Evolutionary conservation across 148 eudicot species (phyloP).

Genomic region (Amaranthus palmeri): DNA sequence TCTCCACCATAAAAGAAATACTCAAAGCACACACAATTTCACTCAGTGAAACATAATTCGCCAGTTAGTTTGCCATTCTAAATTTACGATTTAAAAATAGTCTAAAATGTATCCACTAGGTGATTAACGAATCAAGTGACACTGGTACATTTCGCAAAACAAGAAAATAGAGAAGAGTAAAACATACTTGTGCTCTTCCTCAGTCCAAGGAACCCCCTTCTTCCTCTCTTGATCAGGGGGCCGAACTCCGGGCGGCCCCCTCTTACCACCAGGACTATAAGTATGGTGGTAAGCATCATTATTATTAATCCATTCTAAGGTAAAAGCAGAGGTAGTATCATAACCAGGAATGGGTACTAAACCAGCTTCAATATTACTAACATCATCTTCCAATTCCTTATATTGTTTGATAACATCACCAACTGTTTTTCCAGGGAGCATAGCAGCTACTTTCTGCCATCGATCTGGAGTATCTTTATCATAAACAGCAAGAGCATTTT

Average conservation of each 20-base stretch:
- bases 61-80: background rate
- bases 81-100: too few species aligned
- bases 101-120: too few species aligned
- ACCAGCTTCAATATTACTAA: constrained; percentile 86
- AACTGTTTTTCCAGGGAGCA: constrained; percentile 85
- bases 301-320: constrained; percentile 71
- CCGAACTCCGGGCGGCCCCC: constrained; percentile 39
- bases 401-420: constrained; percentile 81
- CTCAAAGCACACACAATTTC: background rate
- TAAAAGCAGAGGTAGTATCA: constrained; percentile 42
- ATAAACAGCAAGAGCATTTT: constrained; percentile 70
- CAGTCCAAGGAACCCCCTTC: constrained; percentile 99
- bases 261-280: constrained; percentile 43
- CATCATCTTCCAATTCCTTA: constrained; percentile 73
- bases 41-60: too few species aligned
- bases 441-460: constrained; percentile 76
- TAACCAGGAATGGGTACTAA: constrained; percentile 62
- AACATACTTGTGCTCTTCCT: constrained; percentile 93
- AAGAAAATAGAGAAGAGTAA: background rate
- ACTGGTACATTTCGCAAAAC: constrained; percentile 11
- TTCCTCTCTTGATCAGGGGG: constrained; percentile 85
- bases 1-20: background rate
- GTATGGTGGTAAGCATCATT: constrained; percentile 48
- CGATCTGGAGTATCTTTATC: constrained; percentile 85
- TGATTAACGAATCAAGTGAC: background rate